Conservation (phyloP, 2,329 filamentous ascomycete species). For the Aspergillus unguis region DNA sequence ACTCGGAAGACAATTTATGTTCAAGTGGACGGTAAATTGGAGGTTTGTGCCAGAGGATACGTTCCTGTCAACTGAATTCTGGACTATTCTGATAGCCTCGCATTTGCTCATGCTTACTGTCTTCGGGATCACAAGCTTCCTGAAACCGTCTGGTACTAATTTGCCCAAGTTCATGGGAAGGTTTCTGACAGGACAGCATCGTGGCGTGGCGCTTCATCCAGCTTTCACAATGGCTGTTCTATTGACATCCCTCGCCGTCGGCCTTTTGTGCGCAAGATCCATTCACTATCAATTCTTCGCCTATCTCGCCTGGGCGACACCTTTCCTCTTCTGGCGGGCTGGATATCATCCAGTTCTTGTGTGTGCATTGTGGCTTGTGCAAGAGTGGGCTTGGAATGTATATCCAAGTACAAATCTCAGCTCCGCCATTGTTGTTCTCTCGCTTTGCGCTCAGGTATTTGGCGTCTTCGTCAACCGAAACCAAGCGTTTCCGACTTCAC, state of each 20-base stretch:
- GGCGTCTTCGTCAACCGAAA: conserved; percentile 54
- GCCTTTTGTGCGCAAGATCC: conserved; percentile 79
- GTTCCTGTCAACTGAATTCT: conserved; percentile 72
- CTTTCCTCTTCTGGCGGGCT: conserved; percentile 79
- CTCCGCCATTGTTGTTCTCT: conserved; percentile 66
- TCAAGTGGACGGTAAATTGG: conserved; percentile 99
- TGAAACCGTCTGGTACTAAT: conserved; percentile 62
- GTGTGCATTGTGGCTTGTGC: conserved; percentile 67
- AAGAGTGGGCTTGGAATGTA: conserved; percentile 93
- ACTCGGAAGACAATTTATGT: conserved; percentile 84
- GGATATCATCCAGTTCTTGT: conserved; percentile 65
- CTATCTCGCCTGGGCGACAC: conserved; percentile 85
- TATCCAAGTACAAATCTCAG: conserved; percentile 74
- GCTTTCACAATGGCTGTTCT: conserved; percentile 73
- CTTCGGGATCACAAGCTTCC: conserved; percentile 69
- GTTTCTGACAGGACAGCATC: conserved; percentile 52
- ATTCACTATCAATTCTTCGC: conserved; percentile 96
- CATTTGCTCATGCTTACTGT: conserved; percentile 64
- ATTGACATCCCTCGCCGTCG: conserved; percentile 71
- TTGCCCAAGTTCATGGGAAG: conserved; percentile 54
- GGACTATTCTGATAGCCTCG: conserved; percentile 61
- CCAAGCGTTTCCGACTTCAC: conserved; percentile 20
- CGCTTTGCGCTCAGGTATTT: conserved; percentile 64
- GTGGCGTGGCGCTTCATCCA: conserved; percentile 61
- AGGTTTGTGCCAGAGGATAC: conserved; percentile 80